Evolutionary conservation across 2,329 filamentous ascomycete genomes (phyloP).

Genomic region (Scortechinia acanthostroma): DNA sequence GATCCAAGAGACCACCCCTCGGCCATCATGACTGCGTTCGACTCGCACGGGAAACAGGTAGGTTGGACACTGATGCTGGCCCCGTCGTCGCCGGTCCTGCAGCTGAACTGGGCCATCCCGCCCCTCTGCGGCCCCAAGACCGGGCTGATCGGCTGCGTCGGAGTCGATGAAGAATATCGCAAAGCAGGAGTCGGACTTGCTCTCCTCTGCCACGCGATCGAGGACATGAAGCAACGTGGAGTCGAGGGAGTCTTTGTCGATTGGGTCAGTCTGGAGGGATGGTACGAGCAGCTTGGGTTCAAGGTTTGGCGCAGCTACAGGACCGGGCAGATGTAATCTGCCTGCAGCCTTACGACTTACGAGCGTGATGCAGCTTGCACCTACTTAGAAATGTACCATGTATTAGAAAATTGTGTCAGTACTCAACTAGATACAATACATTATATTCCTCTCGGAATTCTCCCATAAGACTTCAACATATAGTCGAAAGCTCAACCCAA

Average conservation of each 20-base stretch:
- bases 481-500: too few relatives aligned
- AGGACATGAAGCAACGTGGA: slow-evolving; percentile 29
- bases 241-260: slow-evolving; percentile 32
- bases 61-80: slow-evolving; percentile 35
- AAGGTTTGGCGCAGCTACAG: slow-evolving; percentile 26
- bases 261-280: slow-evolving; percentile 29
- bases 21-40: slow-evolving; percentile 30
- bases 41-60: slow-evolving; percentile 22
- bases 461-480: too few relatives aligned
- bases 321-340: slow-evolving; percentile 9
- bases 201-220: slow-evolving; percentile 29
- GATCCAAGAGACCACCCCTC: slow-evolving; percentile 21
- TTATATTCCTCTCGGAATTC: too few relatives aligned
- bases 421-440: too few relatives aligned
- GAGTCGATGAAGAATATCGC: slow-evolving; percentile 25
- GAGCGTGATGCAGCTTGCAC: too few relatives aligned
- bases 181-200: slow-evolving; percentile 28
- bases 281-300: slow-evolving; percentile 33
- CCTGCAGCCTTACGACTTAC: too few relatives aligned
- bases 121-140: slow-evolving; percentile 26
- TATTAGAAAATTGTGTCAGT: too few relatives aligned
- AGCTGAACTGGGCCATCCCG: slow-evolving; percentile 28
- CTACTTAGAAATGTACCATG: too few relatives aligned
- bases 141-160: slow-evolving; percentile 32
- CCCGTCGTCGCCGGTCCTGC: slow-evolving; percentile 14